phyloP scores from a whole-genome alignment of 2,329 filamentous ascomycete species.

The Amauroascus niger region DNA sequence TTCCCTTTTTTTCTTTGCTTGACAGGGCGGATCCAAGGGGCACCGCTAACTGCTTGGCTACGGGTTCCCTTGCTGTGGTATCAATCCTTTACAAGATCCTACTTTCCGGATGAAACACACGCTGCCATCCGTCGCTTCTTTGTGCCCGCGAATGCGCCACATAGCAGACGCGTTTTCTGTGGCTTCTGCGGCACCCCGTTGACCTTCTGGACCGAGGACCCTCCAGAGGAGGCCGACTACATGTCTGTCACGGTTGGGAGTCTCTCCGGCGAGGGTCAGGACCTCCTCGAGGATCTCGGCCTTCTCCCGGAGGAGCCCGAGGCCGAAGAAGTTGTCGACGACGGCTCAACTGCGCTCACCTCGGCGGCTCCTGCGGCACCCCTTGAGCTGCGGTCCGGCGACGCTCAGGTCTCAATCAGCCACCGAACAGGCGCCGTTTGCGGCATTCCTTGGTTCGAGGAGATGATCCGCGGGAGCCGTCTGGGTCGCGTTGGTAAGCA shows the following conservation, averaged over 20 bases:
- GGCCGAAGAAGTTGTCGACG: constrained; percentile 7
- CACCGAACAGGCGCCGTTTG: constrained; percentile 32
- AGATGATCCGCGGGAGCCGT: constrained; percentile 64
- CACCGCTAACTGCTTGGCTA: constrained; percentile 69
- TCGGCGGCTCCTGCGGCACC: constrained; percentile 12
- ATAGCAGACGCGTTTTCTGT: constrained; percentile 69
- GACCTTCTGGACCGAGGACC: constrained; percentile 71
- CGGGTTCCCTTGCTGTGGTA: constrained; percentile 76
- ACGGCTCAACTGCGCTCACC: neutral
- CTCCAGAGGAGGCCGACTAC: constrained; percentile 60
- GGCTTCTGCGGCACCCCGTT: constrained; percentile 84
- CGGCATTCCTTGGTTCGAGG: constrained; percentile 80
- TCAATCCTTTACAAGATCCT: constrained; percentile 62
- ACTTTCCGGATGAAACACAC: constrained; percentile 68
- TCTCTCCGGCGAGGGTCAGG: constrained; percentile 59
- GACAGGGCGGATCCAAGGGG: constrained; percentile 57
- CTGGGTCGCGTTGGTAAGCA: constrained; percentile 58
- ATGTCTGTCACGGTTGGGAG: constrained; percentile 77
- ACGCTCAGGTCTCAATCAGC: constrained; percentile 26
- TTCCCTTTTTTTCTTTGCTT: neutral
- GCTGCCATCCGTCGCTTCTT: constrained; percentile 57
- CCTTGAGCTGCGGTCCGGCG: constrained; percentile 10
- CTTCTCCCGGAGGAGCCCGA: constrained; percentile 50
- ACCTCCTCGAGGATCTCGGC: constrained; percentile 62
- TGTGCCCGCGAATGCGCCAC: constrained; percentile 48